A percentile compares a stretch with the other conserved stretches of the same genome.
phyloP scores from a whole-genome alignment of 2,329 filamentous ascomycete genomes.

The Aphanocladium album region DNA sequence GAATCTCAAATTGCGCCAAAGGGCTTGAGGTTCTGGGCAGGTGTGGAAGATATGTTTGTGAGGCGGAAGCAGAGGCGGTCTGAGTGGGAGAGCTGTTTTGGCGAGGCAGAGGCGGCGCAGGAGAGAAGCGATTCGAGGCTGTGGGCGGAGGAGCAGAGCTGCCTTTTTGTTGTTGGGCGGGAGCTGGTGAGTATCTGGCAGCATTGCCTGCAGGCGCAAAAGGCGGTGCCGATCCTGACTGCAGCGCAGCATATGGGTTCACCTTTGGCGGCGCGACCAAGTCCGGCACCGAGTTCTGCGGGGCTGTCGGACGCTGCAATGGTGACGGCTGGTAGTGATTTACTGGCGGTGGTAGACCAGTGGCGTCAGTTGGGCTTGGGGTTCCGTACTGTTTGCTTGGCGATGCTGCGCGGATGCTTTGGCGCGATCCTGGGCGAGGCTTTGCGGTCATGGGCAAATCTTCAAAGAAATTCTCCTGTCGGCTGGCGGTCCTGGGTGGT shows the following conservation, averaged over 20 bases:
- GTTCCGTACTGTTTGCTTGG: constrained; percentile 30
- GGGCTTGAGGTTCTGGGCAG: constrained; percentile 62
- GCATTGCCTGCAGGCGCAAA: constrained; percentile 31
- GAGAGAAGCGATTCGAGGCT: constrained; percentile 48
- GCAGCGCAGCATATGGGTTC: constrained; percentile 49
- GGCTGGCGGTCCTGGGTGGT: constrained; percentile 41
- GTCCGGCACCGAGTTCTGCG: constrained; percentile 30
- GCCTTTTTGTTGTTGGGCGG: constrained; percentile 33
- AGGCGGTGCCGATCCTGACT: constrained; percentile 28
- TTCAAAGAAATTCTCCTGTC: constrained; percentile 65
- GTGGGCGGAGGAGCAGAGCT: constrained; percentile 36
- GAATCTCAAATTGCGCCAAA: constrained; percentile 57
- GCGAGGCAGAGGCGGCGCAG: constrained; percentile 38
- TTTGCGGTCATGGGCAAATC: constrained; percentile 63
- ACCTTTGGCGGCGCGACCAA: constrained; percentile 49
- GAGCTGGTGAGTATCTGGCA: constrained; percentile 60
- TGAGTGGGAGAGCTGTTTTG: constrained; percentile 38
- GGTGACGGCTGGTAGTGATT: constrained; percentile 2
- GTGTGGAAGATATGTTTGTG: constrained; percentile 49
- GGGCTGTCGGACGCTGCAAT: constrained; percentile 25
- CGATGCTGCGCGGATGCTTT: constrained; percentile 40
- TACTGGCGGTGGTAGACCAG: neutral
- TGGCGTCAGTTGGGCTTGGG: neutral
- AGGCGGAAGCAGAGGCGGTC: constrained; percentile 28
- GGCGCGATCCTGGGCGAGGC: constrained; percentile 56